Evolutionary conservation across 495 filamentous ascomycete genomes (phyloP).

Genomic region (Aspergillus mulundensis): DNA sequence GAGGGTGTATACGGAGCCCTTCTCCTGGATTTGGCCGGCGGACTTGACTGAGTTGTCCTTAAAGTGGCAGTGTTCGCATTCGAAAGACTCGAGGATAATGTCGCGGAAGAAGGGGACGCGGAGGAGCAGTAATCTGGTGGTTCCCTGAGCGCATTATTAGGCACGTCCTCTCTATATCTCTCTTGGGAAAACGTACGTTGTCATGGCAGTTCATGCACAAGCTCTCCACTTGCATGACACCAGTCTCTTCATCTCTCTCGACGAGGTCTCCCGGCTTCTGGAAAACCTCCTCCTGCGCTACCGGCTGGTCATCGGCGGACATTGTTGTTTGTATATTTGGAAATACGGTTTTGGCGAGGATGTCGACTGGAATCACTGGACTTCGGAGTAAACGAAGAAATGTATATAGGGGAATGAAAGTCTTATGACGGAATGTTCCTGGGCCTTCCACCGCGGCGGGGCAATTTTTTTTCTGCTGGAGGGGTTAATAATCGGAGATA

Average conservation of each 20-base stretch:
- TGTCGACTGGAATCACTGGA: not conserved
- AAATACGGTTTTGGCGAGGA: not conserved
- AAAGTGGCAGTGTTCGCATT: conserved; percentile 82
- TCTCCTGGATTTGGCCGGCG: conserved; percentile 84
- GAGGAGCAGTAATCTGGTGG: conserved; percentile 79
- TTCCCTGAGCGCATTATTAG: conserved; percentile 53
- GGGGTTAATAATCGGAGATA: conserved; percentile 14
- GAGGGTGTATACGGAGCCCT: conserved; percentile 75
- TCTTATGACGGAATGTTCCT: conserved; percentile 37
- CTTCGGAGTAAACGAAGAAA: conserved; percentile 8
- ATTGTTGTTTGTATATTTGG: conserved; percentile 21
- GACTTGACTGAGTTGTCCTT: conserved; percentile 88
- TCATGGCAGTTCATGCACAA: conserved; percentile 86
- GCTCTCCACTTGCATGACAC: conserved; percentile 53
- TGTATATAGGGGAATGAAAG: conserved; percentile 16
- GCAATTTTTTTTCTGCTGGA: conserved; percentile 26
- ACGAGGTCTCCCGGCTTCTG: conserved; percentile 42
- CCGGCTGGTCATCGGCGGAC: conserved; percentile 27
- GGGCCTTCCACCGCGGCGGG: conserved; percentile 36
- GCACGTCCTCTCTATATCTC: not conserved
- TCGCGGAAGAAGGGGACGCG: conserved; percentile 95
- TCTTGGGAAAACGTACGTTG: conserved; percentile 56
- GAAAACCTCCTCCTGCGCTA: conserved; percentile 25
- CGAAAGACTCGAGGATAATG: conserved; percentile 94
- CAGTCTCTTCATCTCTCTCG: conserved; percentile 42